Conservation (phyloP, 768 basidiomycete species). For the Lepiota brunneoincarnata region DNA sequence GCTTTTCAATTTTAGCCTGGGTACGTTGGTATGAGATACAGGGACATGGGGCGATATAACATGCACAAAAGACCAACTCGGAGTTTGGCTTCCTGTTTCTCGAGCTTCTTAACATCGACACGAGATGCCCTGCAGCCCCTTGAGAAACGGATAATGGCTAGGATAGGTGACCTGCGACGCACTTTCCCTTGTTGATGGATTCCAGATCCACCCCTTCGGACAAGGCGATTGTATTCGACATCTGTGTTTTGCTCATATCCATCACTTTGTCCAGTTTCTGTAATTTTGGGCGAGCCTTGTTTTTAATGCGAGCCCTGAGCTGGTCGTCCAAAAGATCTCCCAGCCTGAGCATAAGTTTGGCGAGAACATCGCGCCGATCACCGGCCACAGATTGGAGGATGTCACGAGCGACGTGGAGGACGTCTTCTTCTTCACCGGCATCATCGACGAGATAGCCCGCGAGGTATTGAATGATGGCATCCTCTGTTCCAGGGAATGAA, state of each 20-base stretch:
- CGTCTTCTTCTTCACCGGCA: constrained; percentile 84
- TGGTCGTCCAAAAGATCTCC: constrained; percentile 64
- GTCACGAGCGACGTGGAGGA: constrained; percentile 70
- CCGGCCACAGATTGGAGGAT: constrained; percentile 78
- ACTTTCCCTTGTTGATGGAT: constrained; percentile 95
- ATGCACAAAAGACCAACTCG: constrained; percentile 42
- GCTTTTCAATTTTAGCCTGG: constrained; percentile 95
- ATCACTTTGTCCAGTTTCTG: constrained; percentile 82
- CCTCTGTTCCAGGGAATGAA: constrained; percentile 74
- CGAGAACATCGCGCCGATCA: constrained; percentile 54
- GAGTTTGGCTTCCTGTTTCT: constrained; percentile 96
- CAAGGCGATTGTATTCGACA: constrained; percentile 78
- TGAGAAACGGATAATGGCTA: constrained; percentile 16
- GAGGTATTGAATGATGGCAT: constrained; percentile 82
- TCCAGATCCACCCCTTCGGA: constrained; percentile 86
- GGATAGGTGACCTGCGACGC: constrained; percentile 21
- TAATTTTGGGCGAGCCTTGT: constrained; percentile 60
- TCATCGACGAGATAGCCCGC: constrained; percentile 89
- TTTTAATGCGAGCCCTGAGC: constrained; percentile 54
- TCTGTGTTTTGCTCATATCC: constrained; percentile 81
- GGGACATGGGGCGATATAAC: constrained; percentile 3
- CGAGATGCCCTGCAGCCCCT: constrained; percentile 60
- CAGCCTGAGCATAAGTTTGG: constrained; percentile 65
- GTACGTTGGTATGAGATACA: constrained; percentile 5
- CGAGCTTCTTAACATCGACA: constrained; percentile 93